phyloP scores from a whole-genome alignment of 2,329 filamentous ascomycete genomes.

The Phialophora chinensis region DNA sequence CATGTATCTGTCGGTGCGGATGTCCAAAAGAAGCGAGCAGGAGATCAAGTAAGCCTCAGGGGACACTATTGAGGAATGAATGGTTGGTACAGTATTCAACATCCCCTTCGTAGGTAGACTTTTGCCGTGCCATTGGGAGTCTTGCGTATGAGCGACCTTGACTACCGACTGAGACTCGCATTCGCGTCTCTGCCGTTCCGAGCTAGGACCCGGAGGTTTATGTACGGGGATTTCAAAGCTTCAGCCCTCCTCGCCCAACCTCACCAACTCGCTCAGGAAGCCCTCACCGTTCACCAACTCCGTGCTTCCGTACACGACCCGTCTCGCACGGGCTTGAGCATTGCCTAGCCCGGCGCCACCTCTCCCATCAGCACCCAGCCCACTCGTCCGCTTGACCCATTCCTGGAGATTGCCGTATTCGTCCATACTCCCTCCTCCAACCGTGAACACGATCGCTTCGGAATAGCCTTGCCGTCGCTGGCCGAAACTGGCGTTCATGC shows the following conservation, averaged over 20 bases:
- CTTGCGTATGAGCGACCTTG: neutral
- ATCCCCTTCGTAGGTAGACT: neutral
- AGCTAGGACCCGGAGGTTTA: neutral
- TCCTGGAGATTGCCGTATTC: slow-evolving; percentile 98
- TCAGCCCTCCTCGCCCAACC: slow-evolving; percentile 51
- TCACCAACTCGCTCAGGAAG: slow-evolving; percentile 63
- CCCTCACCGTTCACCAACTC: slow-evolving; percentile 69
- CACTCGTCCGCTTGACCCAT: slow-evolving; percentile 80
- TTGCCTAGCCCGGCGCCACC: slow-evolving; percentile 41
- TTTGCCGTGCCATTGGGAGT: neutral
- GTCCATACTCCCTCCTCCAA: slow-evolving; percentile 96
- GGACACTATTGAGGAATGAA: neutral
- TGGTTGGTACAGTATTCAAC: neutral
- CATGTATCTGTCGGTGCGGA: neutral
- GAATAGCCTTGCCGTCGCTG: slow-evolving; percentile 87
- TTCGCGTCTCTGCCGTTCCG: neutral
- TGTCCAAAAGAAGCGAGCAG: neutral
- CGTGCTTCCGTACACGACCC: slow-evolving; percentile 94
- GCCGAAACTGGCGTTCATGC: slow-evolving; percentile 77
- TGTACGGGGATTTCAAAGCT: neutral
- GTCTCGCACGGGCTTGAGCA: slow-evolving; percentile 66
- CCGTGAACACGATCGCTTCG: slow-evolving; percentile 91
- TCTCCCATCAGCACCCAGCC: slow-evolving; percentile 59
- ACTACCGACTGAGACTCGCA: neutral
- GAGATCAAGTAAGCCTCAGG: neutral